A percentile compares a stretch with the other conserved stretches of the same genome.
Evolutionary conservation across 2,329 filamentous ascomycete species (phyloP).

Genomic region (Pestalotiopsis sp.): DNA sequence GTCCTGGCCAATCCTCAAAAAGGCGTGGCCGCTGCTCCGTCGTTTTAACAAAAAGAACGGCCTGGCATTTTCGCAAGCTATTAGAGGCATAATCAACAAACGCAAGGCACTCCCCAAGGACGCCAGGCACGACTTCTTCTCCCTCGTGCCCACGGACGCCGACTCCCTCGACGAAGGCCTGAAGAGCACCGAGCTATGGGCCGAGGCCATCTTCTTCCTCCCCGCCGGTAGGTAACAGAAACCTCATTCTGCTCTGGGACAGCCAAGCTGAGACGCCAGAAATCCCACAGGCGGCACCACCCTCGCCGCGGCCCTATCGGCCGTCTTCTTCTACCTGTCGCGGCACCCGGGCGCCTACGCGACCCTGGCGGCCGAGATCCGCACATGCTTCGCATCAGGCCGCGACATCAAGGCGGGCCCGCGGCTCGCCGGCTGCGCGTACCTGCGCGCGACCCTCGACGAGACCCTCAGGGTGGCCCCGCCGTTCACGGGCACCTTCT

Average conservation of each 20-base stretch:
- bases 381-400: constrained; percentile 33
- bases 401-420: constrained; percentile 30
- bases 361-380: constrained; percentile 32
- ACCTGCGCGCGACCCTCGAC: constrained; percentile 48
- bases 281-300: constrained; percentile 25
- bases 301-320: constrained; percentile 32
- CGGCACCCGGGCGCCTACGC: constrained; percentile 29
- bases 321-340: constrained; percentile 37
- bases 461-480: constrained; percentile 49
- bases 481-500: constrained; percentile 36
- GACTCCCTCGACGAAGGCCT: neutral
- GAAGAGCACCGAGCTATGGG: constrained; percentile 15
- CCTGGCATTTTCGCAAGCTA: neutral
- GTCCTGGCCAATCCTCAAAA: neutral
- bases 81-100: constrained; percentile 16
- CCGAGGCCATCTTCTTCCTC: constrained; percentile 12
- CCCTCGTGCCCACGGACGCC: neutral
- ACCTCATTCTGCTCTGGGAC: neutral
- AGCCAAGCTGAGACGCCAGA: no score
- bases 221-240: neutral
- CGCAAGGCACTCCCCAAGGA: constrained; percentile 18
- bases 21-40: neutral
- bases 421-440: constrained; percentile 36
- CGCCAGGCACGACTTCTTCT: constrained; percentile 21
- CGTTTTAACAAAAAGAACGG: neutral